Percentiles rank a stretch among this genome's conserved stretches.
phyloP scores from a whole-genome alignment of 148 eudicot genomes.

The Cornus controversa region DNA sequence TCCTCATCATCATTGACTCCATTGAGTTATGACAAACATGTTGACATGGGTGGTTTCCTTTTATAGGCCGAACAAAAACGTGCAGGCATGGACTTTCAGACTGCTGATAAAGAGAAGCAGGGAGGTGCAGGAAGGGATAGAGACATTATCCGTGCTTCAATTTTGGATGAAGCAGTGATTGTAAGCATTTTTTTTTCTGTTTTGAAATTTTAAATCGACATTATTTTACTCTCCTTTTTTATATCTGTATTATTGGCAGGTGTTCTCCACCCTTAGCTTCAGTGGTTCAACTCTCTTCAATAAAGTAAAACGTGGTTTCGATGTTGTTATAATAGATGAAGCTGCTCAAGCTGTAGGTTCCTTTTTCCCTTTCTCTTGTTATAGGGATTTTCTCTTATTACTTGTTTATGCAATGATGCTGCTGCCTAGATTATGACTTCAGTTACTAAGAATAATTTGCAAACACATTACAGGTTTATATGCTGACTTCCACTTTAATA shows the following conservation, averaged over 20 bases:
- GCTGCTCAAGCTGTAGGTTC: slow-evolving; percentile 97
- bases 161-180: slow-evolving; percentile 93
- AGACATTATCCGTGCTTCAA: slow-evolving; percentile 72
- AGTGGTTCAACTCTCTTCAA: slow-evolving; percentile 83
- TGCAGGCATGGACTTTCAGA: slow-evolving; percentile 65
- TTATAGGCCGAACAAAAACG: slow-evolving; percentile 85
- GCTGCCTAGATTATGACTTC: background rate
- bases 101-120: slow-evolving; percentile 71
- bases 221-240: slow-evolving; percentile 16
- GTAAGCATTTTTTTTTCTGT: slow-evolving; percentile 41
- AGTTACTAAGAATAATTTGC: background rate
- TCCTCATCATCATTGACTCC: background rate
- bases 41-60: slow-evolving; percentile 18
- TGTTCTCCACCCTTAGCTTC: slow-evolving; percentile 97
- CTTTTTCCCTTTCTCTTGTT: background rate
- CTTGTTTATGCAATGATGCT: background rate
- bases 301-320: slow-evolving; percentile 77
- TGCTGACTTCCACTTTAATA: background rate
- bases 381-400: background rate
- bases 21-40: background rate
- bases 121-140: slow-evolving; percentile 64
- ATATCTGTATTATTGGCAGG: slow-evolving; percentile 49
- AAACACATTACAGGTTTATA: background rate
- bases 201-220: slow-evolving; percentile 10
- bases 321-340: slow-evolving; percentile 95